Base-by-base conservation (phyloP, 257 asterid genomes). In the Solanum tarijense region DNA sequence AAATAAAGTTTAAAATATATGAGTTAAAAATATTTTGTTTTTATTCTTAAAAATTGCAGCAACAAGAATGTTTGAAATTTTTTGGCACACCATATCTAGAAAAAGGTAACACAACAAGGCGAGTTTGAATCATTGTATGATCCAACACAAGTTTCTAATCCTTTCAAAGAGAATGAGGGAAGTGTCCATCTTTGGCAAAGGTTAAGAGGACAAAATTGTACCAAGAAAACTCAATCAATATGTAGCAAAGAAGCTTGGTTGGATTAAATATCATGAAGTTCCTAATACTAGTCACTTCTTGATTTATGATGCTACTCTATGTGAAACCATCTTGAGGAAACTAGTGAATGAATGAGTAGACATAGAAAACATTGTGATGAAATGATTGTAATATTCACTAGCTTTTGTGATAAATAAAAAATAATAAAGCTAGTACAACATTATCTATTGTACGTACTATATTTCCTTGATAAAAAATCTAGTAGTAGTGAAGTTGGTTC, bases 121-220 rank as follows among this genome's bases (percentile, higher is more conserved):
- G 88, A 84, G 55, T 89, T 91, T 4, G 98, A 94, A 90, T 88
- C 93, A 83, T 60, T 94, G 79, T 92, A 93, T 46, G 93, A 90
- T 43, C 99, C 96, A 2, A 88, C 91, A 10, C 95, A 93, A 81
- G 84, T 96, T 75, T 32, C 84, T 2, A 88, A 93, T 89, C 97
- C 95, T 41, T 93, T 93, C 81, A 93, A 93, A 27, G 87, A 94
- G 74, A 88, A 91, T 14, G 94, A 93, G 46, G 94, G 98, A 14
- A 88, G 86, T 0, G 93, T 95, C 90, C 98, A 94, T 87, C 46
- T 96, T n/a, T 96, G 96, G 98, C 95, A 46, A 95, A 87, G 99
- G 94, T 32, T 89, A 72, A 6, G 97, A 96, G 76, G 98, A 96
- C 88, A 93, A 89, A 62, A 73, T 85, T 39, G 35, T 93, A 16